Percentiles rank a stretch among this genome's conserved stretches.
Evolutionary conservation across 768 basidiomycete species (phyloP).

Genomic region (Leccinum obscurum): DNA sequence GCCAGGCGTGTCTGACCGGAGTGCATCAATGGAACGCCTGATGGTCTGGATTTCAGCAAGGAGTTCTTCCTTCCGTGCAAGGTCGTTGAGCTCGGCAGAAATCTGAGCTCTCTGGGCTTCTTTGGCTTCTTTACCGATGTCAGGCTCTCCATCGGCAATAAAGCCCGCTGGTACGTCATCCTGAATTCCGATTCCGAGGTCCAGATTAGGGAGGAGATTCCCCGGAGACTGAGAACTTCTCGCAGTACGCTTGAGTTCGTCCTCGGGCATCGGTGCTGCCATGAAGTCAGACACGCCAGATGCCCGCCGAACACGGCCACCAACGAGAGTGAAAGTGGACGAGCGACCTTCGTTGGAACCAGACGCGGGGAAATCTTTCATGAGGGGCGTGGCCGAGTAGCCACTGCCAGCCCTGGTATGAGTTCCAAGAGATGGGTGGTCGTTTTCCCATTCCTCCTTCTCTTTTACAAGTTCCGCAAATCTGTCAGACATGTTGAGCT

Average conservation of each 20-base stretch:
- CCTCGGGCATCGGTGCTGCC: conserved; percentile 59
- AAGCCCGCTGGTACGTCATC: conserved; percentile 73
- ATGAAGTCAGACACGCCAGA: conserved; percentile 77
- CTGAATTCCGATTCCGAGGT: conserved; percentile 74
- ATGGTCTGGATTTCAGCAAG: conserved; percentile 78
- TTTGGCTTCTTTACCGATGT: conserved; percentile 30
- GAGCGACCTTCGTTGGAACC: conserved; percentile 45
- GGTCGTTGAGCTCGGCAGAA: conserved; percentile 47
- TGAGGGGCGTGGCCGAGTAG: conserved; percentile 61
- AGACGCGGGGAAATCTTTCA: conserved; percentile 59
- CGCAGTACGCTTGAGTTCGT: conserved; percentile 55
- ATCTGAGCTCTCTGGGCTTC: conserved; percentile 37
- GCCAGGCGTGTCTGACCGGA: conserved; percentile 68
- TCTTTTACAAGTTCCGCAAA: conserved; percentile 67
- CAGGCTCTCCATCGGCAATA: conserved; percentile 48
- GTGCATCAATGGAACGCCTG: conserved; percentile 72
- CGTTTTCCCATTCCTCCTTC: conserved; percentile 83
- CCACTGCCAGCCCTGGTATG: conserved; percentile 66
- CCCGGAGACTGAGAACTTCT: conserved; percentile 48
- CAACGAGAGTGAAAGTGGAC: conserved; percentile 52
- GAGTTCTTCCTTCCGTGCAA: conserved; percentile 69
- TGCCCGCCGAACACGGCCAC: conserved; percentile 54
- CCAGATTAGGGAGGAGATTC: conserved; percentile 65
- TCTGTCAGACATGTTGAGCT: conserved; percentile 68
- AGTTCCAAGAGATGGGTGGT: conserved; percentile 65